Evolutionary conservation across 2,329 filamentous ascomycete genomes (phyloP).

Genomic region (Fusarium pininemorale): DNA sequence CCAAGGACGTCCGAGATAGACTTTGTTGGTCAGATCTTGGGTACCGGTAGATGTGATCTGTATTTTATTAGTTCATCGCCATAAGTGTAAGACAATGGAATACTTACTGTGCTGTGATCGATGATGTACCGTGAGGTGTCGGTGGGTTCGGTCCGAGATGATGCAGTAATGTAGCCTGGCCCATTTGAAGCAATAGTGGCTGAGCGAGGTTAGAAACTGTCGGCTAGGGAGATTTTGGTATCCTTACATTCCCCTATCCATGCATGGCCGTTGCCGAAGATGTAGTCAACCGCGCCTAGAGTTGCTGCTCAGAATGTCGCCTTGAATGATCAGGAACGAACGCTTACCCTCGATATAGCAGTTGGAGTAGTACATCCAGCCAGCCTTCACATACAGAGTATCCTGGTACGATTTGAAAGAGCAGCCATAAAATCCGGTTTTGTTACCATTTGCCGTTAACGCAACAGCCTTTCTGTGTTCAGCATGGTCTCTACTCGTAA

Average conservation of each 20-base stretch:
- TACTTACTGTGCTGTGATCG: background rate
- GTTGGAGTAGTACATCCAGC: background rate
- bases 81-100: fast-evolving
- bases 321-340: fast-evolving
- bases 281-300: background rate
- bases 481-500: no score
- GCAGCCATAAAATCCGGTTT: background rate
- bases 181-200: background rate
- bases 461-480: background rate
- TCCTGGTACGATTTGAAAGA: background rate
- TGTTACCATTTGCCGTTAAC: background rate
- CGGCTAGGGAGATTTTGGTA: fast-evolving
- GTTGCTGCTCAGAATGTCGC: fast-evolving
- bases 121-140: background rate
- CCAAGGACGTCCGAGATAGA: background rate
- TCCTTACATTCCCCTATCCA: background rate
- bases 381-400: background rate
- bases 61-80: fast-evolving
- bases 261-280: background rate
- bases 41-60: background rate
- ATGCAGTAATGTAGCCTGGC: background rate
- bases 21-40: fast-evolving
- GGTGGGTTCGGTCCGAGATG: background rate
- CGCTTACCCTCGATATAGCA: background rate
- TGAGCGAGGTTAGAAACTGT: background rate